phyloP scores from a whole-genome alignment of 2,329 filamentous ascomycete species.

The Pseudopyricularia javanii region DNA sequence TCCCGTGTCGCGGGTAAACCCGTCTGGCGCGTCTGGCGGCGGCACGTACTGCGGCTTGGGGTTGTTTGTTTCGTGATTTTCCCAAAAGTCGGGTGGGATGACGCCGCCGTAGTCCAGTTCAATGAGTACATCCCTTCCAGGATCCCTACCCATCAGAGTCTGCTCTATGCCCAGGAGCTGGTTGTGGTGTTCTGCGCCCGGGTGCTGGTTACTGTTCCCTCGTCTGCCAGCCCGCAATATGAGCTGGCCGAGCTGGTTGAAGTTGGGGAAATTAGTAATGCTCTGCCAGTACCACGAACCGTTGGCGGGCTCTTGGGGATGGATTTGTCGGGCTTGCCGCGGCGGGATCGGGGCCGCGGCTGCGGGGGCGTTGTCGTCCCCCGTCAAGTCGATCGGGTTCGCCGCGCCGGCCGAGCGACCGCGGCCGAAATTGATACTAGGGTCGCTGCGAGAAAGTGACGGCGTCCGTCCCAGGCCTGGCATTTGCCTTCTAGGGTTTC shows the following conservation, averaged over 20 bases:
- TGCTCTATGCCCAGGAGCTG: not conserved
- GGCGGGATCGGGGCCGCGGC: not conserved
- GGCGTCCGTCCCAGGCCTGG: constrained; percentile 27
- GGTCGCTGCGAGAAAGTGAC: constrained; percentile 29
- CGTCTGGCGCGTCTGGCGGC: constrained; percentile 52
- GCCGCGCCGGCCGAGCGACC: constrained; percentile 12
- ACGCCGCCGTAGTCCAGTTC: not conserved
- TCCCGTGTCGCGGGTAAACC: constrained; percentile 67
- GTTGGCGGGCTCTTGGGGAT: constrained; percentile 16
- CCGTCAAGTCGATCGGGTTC: constrained; percentile 37
- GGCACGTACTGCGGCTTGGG: constrained; percentile 44
- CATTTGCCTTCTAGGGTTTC: constrained; percentile 28
- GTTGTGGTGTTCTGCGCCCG: not conserved
- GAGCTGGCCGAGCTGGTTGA: no score
- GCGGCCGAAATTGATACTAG: constrained; percentile 17
- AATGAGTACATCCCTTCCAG: not conserved
- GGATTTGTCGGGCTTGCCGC: not conserved
- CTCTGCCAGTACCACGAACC: not conserved
- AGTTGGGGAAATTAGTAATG: not conserved
- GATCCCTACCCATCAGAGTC: constrained; percentile 7
- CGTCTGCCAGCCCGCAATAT: constrained; percentile 10
- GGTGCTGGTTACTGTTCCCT: not conserved
- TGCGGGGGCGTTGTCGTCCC: constrained; percentile 15
- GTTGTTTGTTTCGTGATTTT: constrained; percentile 4
- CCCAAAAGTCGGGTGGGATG: constrained; percentile 14